Conservation (phyloP, 768 basidiomycete genomes). For the Agaricus blazei region DNA sequence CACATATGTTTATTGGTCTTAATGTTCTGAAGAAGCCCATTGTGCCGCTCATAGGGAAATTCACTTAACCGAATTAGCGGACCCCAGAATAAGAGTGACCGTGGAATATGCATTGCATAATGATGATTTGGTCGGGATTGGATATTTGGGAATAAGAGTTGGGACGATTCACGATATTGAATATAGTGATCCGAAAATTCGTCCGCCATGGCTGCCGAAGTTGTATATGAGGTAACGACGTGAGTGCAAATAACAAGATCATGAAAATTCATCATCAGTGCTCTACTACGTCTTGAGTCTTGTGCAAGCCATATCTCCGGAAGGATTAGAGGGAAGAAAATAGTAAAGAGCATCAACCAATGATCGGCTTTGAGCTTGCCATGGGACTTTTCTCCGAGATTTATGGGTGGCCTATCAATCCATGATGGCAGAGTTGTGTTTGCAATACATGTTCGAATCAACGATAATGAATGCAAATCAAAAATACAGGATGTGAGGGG, state of each 20-base stretch:
- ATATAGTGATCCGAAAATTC: slow-evolving; percentile 8
- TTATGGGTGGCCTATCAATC: slow-evolving; percentile 16
- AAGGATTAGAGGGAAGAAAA: slow-evolving; percentile 17
- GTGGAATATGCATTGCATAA: slow-evolving; percentile 17
- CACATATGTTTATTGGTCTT: slow-evolving; percentile 17
- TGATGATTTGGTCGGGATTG: slow-evolving; percentile 19
- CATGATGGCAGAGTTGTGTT: slow-evolving; percentile 2
- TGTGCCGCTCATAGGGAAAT: slow-evolving; percentile 15
- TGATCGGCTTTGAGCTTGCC: slow-evolving; percentile 21
- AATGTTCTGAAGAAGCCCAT: slow-evolving; percentile 17
- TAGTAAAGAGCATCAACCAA: slow-evolving; percentile 15
- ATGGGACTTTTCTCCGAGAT: slow-evolving; percentile 18
- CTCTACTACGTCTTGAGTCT: background rate
- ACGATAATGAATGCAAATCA: background rate
- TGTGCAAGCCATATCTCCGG: slow-evolving; percentile 15
- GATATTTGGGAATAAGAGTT: slow-evolving; percentile 14
- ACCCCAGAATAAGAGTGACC: slow-evolving; percentile 15
- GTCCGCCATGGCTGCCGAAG: slow-evolving; percentile 10
- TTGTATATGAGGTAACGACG: slow-evolving; percentile 15
- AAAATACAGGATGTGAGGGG: slow-evolving; percentile 3
- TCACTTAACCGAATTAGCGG: slow-evolving; percentile 15
- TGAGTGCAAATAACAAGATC: slow-evolving; percentile 16
- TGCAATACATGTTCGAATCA: slow-evolving; percentile 12
- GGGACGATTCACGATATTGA: slow-evolving; percentile 12
- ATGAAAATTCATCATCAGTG: slow-evolving; percentile 17